Evolutionary conservation across 225 moss, liverwort and hornwort species (phyloP).

Genomic region (Physcomitrium patens): DNA sequence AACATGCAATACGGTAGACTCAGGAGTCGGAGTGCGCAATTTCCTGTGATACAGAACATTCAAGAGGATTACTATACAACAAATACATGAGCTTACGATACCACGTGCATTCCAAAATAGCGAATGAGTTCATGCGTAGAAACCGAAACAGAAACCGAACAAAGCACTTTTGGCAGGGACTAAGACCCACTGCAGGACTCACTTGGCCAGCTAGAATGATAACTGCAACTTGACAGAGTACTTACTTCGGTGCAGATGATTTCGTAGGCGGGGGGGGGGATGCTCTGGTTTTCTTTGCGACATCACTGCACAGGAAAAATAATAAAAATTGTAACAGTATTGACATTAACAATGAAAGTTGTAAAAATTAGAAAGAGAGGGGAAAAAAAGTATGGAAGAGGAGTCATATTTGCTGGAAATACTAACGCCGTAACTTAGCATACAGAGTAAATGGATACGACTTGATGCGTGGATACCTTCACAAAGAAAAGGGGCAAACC

Average conservation of each 20-base stretch:
- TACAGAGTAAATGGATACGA: no score
- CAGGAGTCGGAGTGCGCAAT: conserved; percentile 76
- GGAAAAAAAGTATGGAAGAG: no score
- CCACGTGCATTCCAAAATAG: conserved; percentile 6
- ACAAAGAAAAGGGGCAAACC: no score
- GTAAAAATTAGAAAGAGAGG: no score
- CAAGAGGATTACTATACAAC: conserved; percentile 19
- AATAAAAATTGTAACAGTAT: neutral
- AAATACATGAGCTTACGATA: conserved; percentile 15
- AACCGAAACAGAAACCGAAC: neutral
- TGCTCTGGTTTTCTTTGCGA: conserved; percentile 60
- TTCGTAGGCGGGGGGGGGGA: conserved; percentile 65
- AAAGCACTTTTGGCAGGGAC: no score
- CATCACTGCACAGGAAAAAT: conserved; percentile 54
- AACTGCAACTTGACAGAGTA: neutral
- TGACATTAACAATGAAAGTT: no score
- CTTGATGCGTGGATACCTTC: no score
- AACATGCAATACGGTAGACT: conserved; percentile 89
- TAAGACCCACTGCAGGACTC: no score
- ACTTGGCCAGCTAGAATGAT: no score
- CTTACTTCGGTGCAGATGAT: conserved; percentile 76
- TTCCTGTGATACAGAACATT: conserved; percentile 43
- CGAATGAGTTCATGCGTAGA: neutral
- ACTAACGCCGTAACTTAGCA: no score
- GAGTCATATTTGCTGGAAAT: no score